Percentiles rank a stretch among this genome's conserved stretches.
Evolutionary conservation across 2,329 filamentous ascomycete genomes (phyloP).

Genomic region (Davidsoniella eucalypti): DNA sequence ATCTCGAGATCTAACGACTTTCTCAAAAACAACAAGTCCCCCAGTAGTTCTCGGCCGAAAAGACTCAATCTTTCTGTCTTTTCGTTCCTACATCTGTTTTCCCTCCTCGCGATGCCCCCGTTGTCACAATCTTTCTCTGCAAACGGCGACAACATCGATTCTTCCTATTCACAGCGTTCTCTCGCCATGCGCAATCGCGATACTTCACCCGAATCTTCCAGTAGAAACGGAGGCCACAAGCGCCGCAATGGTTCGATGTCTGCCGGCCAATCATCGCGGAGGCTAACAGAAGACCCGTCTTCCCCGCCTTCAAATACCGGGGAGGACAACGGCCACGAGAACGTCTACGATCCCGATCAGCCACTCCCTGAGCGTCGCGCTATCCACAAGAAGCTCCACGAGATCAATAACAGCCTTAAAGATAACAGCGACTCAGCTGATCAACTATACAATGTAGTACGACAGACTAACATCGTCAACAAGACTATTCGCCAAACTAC

Average conservation of each 20-base stretch:
- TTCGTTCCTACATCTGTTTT: too few species aligned
- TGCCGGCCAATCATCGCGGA: slow-evolving; percentile 12
- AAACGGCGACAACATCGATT: too few species aligned
- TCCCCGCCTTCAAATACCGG: slow-evolving; percentile 13
- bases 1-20: too few species aligned
- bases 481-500: slow-evolving; percentile 67
- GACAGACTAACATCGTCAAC: slow-evolving; percentile 48
- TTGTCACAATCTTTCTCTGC: too few species aligned
- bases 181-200: slow-evolving; percentile 1
- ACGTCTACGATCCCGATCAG: slow-evolving; percentile 69
- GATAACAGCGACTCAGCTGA: slow-evolving; percentile 44
- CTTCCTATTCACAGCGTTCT: background rate
- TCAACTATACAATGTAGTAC: slow-evolving; percentile 44
- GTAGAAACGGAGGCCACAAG: background rate
- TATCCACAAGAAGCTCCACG: slow-evolving; percentile 53
- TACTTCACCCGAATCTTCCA: background rate
- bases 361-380: slow-evolving; percentile 54
- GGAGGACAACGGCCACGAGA: slow-evolving; percentile 16
- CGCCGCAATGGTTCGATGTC: background rate
- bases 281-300: slow-evolving; percentile 16
- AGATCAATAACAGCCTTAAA: slow-evolving; percentile 39
- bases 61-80: too few species aligned
- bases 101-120: too few species aligned
- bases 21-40: too few species aligned
- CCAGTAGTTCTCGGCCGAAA: too few species aligned